Evolutionary conservation across 768 basidiomycete species (phyloP).

Genomic region (Boletus rufocinnamomeus): DNA sequence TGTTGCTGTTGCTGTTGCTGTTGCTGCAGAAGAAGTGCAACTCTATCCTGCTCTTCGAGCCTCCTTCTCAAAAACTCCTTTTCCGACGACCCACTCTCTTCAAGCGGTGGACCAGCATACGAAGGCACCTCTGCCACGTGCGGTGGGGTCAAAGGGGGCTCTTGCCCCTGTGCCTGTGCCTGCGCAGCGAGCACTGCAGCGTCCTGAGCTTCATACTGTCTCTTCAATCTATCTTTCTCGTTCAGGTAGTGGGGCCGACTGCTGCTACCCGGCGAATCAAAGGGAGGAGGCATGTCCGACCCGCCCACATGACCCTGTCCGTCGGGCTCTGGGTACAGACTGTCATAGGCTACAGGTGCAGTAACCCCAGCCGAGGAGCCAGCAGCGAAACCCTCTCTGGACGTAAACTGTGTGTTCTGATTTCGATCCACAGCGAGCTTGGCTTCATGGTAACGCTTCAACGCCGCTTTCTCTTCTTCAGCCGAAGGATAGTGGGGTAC

Average conservation of each 20-base stretch:
- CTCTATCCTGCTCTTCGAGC: conserved; percentile 57
- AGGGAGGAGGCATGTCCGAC: conserved; percentile 54
- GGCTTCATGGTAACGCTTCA: conserved; percentile 68
- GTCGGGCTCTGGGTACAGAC: conserved; percentile 51
- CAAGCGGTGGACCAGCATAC: conserved; percentile 23
- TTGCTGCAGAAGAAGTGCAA: conserved; percentile 31
- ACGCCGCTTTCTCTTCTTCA: conserved; percentile 73
- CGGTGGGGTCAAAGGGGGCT: conserved; percentile 19
- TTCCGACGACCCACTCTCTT: conserved; percentile 41
- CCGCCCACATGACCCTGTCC: conserved; percentile 26
- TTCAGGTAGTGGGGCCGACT: conserved; percentile 40
- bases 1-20: conserved; percentile 18
- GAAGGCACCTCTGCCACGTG: conserved; percentile 26
- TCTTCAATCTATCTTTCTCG: conserved; percentile 72
- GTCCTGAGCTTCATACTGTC: conserved; percentile 67
- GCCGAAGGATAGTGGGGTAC: conserved; percentile 60
- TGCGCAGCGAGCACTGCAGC: conserved; percentile 45
- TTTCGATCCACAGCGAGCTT: conserved; percentile 67
- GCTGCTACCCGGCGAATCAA: conserved; percentile 43
- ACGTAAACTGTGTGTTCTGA: conserved; percentile 41
- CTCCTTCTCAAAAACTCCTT: conserved; percentile 59
- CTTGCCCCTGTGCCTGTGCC: conserved; percentile 17
- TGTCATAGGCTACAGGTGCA: conserved; percentile 62
- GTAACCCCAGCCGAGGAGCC: conserved; percentile 25
- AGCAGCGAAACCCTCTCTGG: conserved; percentile 20